Conservation (phyloP, 139 green algal species). For the Asterochloris erici region DNA sequence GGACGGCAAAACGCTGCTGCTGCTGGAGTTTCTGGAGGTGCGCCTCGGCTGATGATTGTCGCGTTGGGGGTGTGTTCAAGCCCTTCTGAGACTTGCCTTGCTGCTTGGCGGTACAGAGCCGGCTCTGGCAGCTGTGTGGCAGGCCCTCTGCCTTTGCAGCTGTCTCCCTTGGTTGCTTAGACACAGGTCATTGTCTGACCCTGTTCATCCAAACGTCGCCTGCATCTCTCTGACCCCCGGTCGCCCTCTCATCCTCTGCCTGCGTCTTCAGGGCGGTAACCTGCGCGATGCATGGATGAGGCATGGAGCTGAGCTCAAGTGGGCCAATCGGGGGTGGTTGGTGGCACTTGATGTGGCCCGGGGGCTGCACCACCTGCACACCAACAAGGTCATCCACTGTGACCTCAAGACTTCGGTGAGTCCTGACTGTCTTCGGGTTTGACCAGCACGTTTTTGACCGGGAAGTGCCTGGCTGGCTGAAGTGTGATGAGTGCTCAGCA, state of each 20-base stretch:
- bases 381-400: background rate
- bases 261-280: background rate
- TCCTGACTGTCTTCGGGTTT: too few relatives aligned
- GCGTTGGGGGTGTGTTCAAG: too few relatives aligned
- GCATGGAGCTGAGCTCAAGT: background rate
- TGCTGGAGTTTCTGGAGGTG: slow-evolving; percentile 21
- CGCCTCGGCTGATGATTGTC: background rate
- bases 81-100: background rate
- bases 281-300: background rate
- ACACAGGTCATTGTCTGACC: background rate
- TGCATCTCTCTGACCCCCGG: background rate
- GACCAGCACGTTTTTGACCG: too few relatives aligned
- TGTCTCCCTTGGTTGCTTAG: background rate
- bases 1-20: slow-evolving; percentile 16
- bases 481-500: too few relatives aligned
- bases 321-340: background rate
- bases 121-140: background rate
- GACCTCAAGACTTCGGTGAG: background rate
- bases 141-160: background rate
- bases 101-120: background rate
- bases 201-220: background rate
- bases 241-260: background rate
- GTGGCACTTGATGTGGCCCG: background rate
- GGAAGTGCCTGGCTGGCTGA: too few relatives aligned
- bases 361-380: background rate